A percentile compares a stretch with the other conserved stretches of the same genome.
phyloP scores from a whole-genome alignment of 305 asterid genomes.

The Rubia occidens region DNA sequence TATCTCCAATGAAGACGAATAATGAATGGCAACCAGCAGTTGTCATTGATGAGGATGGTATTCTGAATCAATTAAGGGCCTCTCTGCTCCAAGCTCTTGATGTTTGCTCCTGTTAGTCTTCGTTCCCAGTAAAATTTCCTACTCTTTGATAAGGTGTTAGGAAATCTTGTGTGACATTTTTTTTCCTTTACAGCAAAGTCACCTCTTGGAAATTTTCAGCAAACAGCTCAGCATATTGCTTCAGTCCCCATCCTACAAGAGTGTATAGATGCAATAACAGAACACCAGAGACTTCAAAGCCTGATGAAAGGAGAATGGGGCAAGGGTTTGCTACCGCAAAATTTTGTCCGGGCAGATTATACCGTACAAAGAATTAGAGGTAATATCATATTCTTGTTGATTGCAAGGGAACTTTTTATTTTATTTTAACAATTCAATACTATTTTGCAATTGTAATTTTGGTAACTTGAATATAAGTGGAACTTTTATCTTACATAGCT shows the following conservation, averaged over 20 bases:
- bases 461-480: slow-evolving; percentile 6
- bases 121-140: slow-evolving; percentile 13
- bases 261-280: slow-evolving; percentile 73
- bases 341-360: slow-evolving; percentile 64
- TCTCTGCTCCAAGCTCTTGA: slow-evolving; percentile 68
- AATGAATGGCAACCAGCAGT: slow-evolving; percentile 79
- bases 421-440: not conserved
- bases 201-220: slow-evolving; percentile 46
- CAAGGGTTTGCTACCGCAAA: slow-evolving; percentile 83
- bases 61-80: slow-evolving; percentile 74
- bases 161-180: not conserved
- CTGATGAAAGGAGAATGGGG: slow-evolving; percentile 93
- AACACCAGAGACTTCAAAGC: slow-evolving; percentile 84
- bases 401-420: not conserved
- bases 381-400: slow-evolving; percentile 23
- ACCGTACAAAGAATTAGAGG: slow-evolving; percentile 74
- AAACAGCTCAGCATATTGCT: slow-evolving; percentile 41
- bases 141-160: not conserved
- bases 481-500: not conserved
- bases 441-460: not conserved
- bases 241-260: slow-evolving; percentile 56
- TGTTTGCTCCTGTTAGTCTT: slow-evolving; percentile 42
- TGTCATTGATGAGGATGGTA: slow-evolving; percentile 77
- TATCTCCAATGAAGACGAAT: slow-evolving; percentile 50
- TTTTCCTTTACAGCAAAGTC: slow-evolving; percentile 43